phyloP scores from a whole-genome alignment of 257 asterid species.

The Nicotiana tomentosiformis region DNA sequence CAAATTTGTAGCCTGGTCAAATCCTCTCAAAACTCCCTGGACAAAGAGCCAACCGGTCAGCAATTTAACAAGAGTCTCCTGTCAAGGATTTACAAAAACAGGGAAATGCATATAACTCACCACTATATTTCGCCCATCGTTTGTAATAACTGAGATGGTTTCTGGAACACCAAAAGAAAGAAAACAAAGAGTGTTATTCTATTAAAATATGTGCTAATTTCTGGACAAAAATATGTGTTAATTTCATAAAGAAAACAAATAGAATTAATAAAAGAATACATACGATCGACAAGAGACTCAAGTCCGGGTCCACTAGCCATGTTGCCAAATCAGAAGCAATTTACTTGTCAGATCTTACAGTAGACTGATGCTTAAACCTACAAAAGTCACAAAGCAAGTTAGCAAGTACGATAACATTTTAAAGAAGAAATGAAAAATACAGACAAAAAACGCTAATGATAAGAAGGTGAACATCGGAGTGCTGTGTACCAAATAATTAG shows the following conservation, averaged over 20 bases:
- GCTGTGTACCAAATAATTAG: too few species aligned
- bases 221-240: background rate
- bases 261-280: constrained; percentile 13
- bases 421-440: too few species aligned
- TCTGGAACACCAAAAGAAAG: constrained; percentile 44
- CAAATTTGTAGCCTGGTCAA: constrained; percentile 94
- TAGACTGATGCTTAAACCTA: too few species aligned
- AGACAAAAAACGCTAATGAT: too few species aligned
- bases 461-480: too few species aligned
- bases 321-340: constrained; percentile 13
- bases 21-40: constrained; percentile 93
- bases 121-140: constrained; percentile 94
- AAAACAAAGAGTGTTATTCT: background rate
- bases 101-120: constrained; percentile 32
- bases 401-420: too few species aligned
- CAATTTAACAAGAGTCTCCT: background rate
- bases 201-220: too few species aligned
- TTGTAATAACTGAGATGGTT: constrained; percentile 81
- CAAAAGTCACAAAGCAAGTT: too few species aligned
- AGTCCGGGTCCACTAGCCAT: constrained; percentile 71
- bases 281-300: constrained; percentile 87
- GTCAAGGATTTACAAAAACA: background rate
- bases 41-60: constrained; percentile 5
- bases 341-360: background rate
- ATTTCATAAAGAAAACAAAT: background rate